phyloP scores from a whole-genome alignment of 2,329 filamentous ascomycete species.

The Fonsecaea multimorphosa region DNA sequence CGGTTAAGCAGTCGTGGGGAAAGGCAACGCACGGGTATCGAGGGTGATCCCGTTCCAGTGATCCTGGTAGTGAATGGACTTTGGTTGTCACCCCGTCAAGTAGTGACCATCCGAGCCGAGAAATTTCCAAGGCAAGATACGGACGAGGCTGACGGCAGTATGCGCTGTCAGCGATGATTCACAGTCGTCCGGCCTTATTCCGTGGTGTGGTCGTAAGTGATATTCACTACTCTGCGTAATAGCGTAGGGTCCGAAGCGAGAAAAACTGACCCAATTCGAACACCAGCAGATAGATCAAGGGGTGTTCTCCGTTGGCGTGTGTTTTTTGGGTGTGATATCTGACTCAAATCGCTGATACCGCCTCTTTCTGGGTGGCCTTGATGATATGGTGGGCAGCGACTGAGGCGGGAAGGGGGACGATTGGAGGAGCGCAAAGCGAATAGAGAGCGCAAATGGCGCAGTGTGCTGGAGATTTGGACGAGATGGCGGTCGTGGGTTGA shows the following conservation, averaged over 20 bases:
- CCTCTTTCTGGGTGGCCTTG: slow-evolving; percentile 21
- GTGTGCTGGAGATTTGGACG: background rate
- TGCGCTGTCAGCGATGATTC: slow-evolving; percentile 31
- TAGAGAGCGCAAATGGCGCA: background rate
- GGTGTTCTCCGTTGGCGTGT: background rate
- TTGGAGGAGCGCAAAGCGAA: background rate
- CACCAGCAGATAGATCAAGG: slow-evolving; percentile 9
- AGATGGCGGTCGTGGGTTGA: slow-evolving; percentile 2
- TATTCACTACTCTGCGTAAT: background rate
- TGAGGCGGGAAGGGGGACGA: background rate
- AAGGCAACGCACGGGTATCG: slow-evolving; percentile 21
- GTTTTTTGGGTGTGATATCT: slow-evolving; percentile 8
- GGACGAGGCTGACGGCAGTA: slow-evolving; percentile 33
- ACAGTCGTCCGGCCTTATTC: slow-evolving; percentile 28
- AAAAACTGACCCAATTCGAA: slow-evolving; percentile 2
- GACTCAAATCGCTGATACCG: slow-evolving; percentile 17
- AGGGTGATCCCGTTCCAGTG: slow-evolving; percentile 23
- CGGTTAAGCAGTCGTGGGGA: slow-evolving; percentile 13
- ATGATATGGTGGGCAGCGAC: background rate
- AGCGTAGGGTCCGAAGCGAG: slow-evolving; percentile 6
- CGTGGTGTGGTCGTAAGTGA: slow-evolving; percentile 22
- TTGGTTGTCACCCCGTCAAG: slow-evolving; percentile 9
- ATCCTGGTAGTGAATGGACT: slow-evolving; percentile 15
- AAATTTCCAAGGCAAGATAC: slow-evolving; percentile 1
- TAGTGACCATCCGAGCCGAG: slow-evolving; percentile 16